Percentiles rank a stretch among this genome's conserved stretches.
Evolutionary conservation across 192 early-diverging fungal genomes (phyloP).

Genomic region (Coemansia reversa): DNA sequence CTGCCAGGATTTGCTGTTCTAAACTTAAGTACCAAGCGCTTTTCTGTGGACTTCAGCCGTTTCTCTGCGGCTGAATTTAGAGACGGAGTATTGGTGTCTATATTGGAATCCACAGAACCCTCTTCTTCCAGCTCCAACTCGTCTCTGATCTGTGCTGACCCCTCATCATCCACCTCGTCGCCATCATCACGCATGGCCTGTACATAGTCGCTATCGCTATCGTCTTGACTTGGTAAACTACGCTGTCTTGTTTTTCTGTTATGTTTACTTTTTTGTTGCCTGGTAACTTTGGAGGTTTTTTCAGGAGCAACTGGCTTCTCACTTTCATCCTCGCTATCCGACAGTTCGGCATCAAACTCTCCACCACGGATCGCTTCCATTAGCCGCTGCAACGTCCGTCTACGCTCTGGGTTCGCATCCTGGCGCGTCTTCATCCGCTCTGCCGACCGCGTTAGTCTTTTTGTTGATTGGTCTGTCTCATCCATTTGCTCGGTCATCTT

Average conservation of each 20-base stretch:
- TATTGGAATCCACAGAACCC: background rate
- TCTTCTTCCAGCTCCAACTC: background rate
- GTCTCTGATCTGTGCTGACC: background rate
- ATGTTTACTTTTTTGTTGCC: constrained; percentile 2
- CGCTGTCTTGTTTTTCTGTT: constrained; percentile 2
- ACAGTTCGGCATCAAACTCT: constrained; percentile 30
- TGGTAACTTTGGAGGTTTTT: background rate
- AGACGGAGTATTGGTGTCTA: background rate
- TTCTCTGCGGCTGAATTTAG: background rate
- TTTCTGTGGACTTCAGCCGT: constrained; percentile 19
- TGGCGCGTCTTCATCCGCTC: constrained; percentile 42
- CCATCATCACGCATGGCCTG: constrained; percentile 17
- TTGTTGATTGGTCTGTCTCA: background rate
- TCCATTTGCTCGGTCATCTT: background rate
- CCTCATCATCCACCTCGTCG: constrained; percentile 9
- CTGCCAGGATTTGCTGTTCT: constrained; percentile 16
- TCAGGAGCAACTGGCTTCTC: background rate
- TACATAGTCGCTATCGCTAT: constrained; percentile 35
- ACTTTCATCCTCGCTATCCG: constrained; percentile 1
- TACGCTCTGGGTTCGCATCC: constrained; percentile 32
- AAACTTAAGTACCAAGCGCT: constrained; percentile 39
- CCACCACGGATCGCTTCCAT: constrained; percentile 37
- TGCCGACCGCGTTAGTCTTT: constrained; percentile 1
- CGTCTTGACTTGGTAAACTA: background rate
- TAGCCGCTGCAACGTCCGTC: constrained; percentile 29